Conservation (phyloP, 345 rosid species). For the Aquilaria yunnanensis region DNA sequence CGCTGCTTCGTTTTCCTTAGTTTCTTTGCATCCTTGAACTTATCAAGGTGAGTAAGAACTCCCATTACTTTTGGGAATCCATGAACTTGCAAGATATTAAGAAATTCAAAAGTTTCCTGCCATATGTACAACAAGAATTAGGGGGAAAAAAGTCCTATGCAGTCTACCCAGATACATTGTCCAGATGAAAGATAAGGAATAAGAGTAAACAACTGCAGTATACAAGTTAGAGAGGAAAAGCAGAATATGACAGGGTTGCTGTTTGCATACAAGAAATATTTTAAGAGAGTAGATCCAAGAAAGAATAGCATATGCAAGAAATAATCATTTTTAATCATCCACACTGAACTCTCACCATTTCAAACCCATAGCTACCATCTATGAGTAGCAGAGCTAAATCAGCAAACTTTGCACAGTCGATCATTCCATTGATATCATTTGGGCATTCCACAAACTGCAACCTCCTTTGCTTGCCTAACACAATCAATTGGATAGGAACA, state of each 20-base stretch:
- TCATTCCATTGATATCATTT: slow-evolving; percentile 94
- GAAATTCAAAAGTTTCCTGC: slow-evolving; percentile 97
- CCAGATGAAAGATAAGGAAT: neutral
- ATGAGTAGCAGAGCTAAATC: slow-evolving; percentile 84
- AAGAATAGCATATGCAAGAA: neutral
- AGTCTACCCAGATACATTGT: neutral
- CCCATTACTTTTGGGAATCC: slow-evolving; percentile 97
- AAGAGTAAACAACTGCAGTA: no score
- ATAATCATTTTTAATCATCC: neutral
- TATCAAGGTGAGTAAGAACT: slow-evolving; percentile 94
- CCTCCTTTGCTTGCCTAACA: slow-evolving; percentile 65
- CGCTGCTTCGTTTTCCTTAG: slow-evolving; percentile 81
- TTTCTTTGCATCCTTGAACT: slow-evolving; percentile 86
- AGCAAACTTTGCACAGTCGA: slow-evolving; percentile 88
- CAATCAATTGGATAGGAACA: slow-evolving; percentile 11
- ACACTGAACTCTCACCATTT: slow-evolving; percentile 55
- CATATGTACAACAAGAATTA: slow-evolving; percentile 10
- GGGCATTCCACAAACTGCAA: slow-evolving; percentile 96
- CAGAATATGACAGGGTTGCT: neutral
- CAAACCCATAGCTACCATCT: slow-evolving; percentile 97
- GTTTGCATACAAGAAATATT: neutral
- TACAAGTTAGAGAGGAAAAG: neutral
- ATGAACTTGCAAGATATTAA: slow-evolving; percentile 89
- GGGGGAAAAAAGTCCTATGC: neutral
- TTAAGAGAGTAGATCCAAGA: neutral